A percentile compares a stretch with the other conserved stretches of the same genome.
Conservation (phyloP, 2,329 filamentous ascomycete species). For the Colletotrichum brevisporum region DNA sequence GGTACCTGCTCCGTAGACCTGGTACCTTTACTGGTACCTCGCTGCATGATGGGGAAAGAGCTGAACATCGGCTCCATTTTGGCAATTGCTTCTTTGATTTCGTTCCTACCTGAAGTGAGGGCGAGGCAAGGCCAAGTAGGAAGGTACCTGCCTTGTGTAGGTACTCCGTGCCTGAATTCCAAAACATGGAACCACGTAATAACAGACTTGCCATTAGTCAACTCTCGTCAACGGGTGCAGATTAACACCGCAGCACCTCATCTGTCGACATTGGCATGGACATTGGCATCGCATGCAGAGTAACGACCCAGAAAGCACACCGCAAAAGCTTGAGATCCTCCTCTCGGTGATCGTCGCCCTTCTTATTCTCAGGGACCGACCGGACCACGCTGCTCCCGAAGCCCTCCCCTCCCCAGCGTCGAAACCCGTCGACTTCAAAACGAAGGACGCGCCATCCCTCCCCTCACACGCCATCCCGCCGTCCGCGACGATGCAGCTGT, state of each 20-base stretch:
- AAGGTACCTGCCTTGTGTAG: not conserved
- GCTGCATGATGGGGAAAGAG: too few relatives aligned
- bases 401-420: not conserved
- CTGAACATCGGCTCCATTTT: too few relatives aligned
- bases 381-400: conserved; percentile 31
- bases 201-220: conserved; percentile 26
- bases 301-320: not conserved
- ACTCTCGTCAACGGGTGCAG: conserved; percentile 18
- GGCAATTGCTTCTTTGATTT: not conserved
- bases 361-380: conserved; percentile 11
- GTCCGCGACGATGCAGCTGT: conserved; percentile 25
- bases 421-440: conserved; percentile 28
- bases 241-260: conserved; percentile 18
- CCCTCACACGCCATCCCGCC: conserved; percentile 26
- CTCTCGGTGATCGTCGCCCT: not conserved
- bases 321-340: not conserved
- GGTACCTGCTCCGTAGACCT: too few relatives aligned
- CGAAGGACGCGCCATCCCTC: conserved; percentile 30
- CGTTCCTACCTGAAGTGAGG: too few relatives aligned
- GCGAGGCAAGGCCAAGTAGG: too few relatives aligned
- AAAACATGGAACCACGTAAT: conserved; percentile 28
- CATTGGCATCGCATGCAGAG: conserved; percentile 1
- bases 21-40: too few relatives aligned
- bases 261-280: not conserved
- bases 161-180: conserved; percentile 1